Evolutionary conservation across 805 yeast species (phyloP), one percentile per base, ranked within the genome.

Genomic region (Starmerella potacharoeniae): DNA sequence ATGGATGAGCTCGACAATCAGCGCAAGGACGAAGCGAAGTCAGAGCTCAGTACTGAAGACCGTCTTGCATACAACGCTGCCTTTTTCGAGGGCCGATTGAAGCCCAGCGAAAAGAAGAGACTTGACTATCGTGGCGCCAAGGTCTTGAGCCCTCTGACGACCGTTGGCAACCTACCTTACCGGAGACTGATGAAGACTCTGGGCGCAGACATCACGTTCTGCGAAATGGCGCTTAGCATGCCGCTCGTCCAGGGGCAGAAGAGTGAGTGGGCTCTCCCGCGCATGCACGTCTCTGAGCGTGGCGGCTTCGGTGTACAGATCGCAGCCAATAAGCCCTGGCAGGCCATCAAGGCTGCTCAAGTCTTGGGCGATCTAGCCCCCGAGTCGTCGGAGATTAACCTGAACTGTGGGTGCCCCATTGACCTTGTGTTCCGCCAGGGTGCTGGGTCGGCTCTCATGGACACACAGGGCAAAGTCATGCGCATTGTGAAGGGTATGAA

Each of bases 341-440:
- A 89, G 64, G 95, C 95, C 2, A 79, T 88, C 31, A 88, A 88
- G 68, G 95, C 96, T 1, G 82, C 93, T n/a, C 96, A 93, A 68
- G 81, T 83, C 8, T 71, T 87, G 28, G 73, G 78, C 16, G 75
- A 76, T 55, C 76, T 78, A 51, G 77, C 84, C 28, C 73, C 81
- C 13, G 68, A 76, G 55, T 79, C 85, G n/a, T 78, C 84, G 34
- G 97, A 93, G 66, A 73, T 93, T 60, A 93, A 93, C 67, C 77
- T 93, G 64, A 93, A 93, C 71, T 84, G 95, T 66, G 99, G 99
- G 2, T 93, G 99, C 69, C 99, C 99, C 14, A 93, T 93, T 62
- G 98, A 95, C 67, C 75, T 93, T 63, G 74, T 93, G n/a, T 93
- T 83, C 69, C 80, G 91, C 62, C 88, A 86, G 66, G 99, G 99